A percentile compares a stretch with the other conserved stretches of the same genome.
phyloP scores from a whole-genome alignment of 768 basidiomycete species.

The Chalciporus piperatus region DNA sequence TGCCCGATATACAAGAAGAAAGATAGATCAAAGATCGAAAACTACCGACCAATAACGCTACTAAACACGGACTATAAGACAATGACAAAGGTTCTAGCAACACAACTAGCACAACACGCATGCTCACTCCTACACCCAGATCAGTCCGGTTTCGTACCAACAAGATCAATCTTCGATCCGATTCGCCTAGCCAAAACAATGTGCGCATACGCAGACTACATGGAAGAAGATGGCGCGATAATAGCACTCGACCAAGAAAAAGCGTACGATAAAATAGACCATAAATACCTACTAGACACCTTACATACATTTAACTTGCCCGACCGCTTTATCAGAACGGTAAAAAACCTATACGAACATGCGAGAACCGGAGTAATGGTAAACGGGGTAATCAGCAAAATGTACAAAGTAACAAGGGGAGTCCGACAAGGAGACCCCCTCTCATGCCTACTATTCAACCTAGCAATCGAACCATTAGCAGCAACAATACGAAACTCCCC shows the following conservation, averaged over 20 bases:
- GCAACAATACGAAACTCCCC: constrained; percentile 8
- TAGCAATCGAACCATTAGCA: constrained; percentile 34
- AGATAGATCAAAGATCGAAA: constrained; percentile 27
- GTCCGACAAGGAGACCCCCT: constrained; percentile 37
- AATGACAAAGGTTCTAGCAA: constrained; percentile 22
- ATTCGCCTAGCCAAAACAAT: constrained; percentile 27
- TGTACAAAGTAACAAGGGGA: constrained; percentile 15
- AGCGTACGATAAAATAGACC: too few species aligned
- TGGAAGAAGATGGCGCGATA: too few species aligned
- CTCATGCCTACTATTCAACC: constrained; percentile 32
- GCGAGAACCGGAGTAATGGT: neutral
- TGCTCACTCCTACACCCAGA: constrained; percentile 24
- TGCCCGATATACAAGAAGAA: constrained; percentile 44
- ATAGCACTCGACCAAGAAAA: too few species aligned
- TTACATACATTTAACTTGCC: neutral
- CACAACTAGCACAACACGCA: constrained; percentile 13
- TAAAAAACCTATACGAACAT: neutral
- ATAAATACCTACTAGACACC: constrained; percentile 22
- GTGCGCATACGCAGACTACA: constrained; percentile 9
- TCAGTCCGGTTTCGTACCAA: constrained; percentile 40
- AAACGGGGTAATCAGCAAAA: constrained; percentile 10
- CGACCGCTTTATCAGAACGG: neutral
- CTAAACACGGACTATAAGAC: constrained; percentile 36
- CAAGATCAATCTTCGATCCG: constrained; percentile 32
- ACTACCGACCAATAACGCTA: constrained; percentile 39